Evolutionary conservation across 1,139 yeast genomes (phyloP), one percentile per base, ranked within the genome.

Genomic region (Yamadazyma jaroonii): DNA sequence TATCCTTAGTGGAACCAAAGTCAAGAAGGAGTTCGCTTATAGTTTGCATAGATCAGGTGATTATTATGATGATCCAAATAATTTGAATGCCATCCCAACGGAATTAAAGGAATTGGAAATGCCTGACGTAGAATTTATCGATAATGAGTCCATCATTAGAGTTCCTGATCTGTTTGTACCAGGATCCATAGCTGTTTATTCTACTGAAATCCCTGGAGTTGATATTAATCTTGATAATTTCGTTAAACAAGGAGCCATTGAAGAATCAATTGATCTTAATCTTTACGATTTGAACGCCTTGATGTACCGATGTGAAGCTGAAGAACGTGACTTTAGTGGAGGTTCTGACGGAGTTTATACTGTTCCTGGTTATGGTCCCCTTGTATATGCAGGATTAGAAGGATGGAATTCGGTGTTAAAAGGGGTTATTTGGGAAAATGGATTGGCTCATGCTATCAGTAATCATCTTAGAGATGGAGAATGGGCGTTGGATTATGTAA

Each of bases 341-440:
- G 95, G 96, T 4, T 50, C 59, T 7, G 83, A 73, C 37, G 95
- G 96, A 4, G 77, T 77, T 0, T 92, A 92, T 59, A 58, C 62
- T 38, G 72, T 92, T 35, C 97, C 97, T 0, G 67, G 72, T 25
- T 67, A 75, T 57, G 97, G 97, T 0, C 63, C 66, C 11, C 67
- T 90, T 35, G 83, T 81, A 0, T 92, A 88, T 59, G 90, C 96
- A 31, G 98, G 98, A 9, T 65, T 92, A 22, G 95, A 87, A 61
- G 98, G 98, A 3, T 92, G 96, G 96, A 77, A 81, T 34, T 71
- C 88, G 0, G 82, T 82, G 0, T 61, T 90, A 45, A 72, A 77
- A 42, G 63, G 69, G 22, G 76, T 89, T 8, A 79, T 88, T 26
- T 69, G 74, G 59, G 66, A 71, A 32, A 92, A 92, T 54, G 79